Evolutionary conservation across 768 basidiomycete species (phyloP).

Genomic region (Rhodosporidiobolus sp.): DNA sequence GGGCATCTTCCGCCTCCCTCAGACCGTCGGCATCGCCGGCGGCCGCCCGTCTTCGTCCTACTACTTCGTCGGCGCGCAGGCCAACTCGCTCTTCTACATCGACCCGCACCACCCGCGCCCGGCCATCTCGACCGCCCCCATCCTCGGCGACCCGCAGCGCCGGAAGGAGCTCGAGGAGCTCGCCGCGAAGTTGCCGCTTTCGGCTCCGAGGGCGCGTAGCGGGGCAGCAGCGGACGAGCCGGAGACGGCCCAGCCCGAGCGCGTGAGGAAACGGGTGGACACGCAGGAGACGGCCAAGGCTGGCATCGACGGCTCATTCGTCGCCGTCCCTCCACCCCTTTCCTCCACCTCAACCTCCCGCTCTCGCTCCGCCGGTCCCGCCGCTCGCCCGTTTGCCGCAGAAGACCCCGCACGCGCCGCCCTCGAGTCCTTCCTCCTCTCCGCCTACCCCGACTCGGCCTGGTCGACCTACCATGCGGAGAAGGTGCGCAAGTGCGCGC

Average conservation of each 20-base stretch:
- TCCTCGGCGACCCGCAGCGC: background rate
- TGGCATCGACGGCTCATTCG: conserved; percentile 29
- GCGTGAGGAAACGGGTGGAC: background rate
- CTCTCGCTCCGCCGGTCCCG: conserved; percentile 52
- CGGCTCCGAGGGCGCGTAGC: background rate
- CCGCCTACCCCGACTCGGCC: conserved; percentile 69
- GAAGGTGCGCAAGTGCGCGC: conserved; percentile 89
- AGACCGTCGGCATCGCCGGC: conserved; percentile 93
- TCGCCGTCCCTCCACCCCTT: conserved; percentile 46
- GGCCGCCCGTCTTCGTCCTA: conserved; percentile 95
- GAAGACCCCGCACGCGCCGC: conserved; percentile 56
- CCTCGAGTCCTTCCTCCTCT: conserved; percentile 55
- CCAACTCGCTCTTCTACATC: conserved; percentile 65
- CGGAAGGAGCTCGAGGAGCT: conserved; percentile 10
- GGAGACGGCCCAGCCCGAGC: background rate
- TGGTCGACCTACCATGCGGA: conserved; percentile 93
- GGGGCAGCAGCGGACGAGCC: background rate
- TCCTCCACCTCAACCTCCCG: conserved; percentile 44
- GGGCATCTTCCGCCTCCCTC: conserved; percentile 86
- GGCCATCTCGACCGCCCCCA: conserved; percentile 63
- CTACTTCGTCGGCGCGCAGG: conserved; percentile 93
- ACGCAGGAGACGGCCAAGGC: conserved; percentile 4
- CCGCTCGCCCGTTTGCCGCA: conserved; percentile 38
- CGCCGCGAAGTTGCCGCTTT: conserved; percentile 7
- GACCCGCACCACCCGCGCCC: conserved; percentile 60